Base-by-base conservation (phyloP, 2,329 filamentous ascomycete genomes). In the Helotiales sp. region DNA sequence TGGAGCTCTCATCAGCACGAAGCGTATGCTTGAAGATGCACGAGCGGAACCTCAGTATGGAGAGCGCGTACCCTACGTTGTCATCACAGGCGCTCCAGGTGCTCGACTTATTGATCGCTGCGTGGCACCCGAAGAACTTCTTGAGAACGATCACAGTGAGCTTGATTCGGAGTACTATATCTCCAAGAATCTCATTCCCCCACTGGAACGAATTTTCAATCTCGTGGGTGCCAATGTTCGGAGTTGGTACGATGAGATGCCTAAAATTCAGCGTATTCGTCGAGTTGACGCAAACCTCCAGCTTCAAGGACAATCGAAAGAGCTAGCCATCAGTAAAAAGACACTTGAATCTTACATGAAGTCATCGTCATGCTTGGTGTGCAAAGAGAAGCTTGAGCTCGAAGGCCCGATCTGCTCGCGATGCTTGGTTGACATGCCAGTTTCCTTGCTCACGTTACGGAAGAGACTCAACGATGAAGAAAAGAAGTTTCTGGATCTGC, bases 161-260 rank as follows among this genome's bases (percentile, higher is more conserved):
- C 82, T 99, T 17, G 95, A 99, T 69, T 88, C 93, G 0, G 92
- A 97, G 66, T 99, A 99, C 74, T 99, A 99, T 76, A 98, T 99
- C 68, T 85, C 83, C 17, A 98, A 97, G 77, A 98, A 97, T 70
- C 71, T 99, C 8, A 96, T 99, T 50, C 95, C 95, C 5, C 95
- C 95, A 0, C 81, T 99, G 0, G 93, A 98, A 73, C 87, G 95
- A 27, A 97, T 99, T 63, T 97, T 99, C 77, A 96, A 95, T 69
- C 86, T 99, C 2, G 90, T 98, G 2, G 95, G 95, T 6, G 95
- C 92, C 30, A 96, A 95, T 70, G 90, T 98, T 0, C 79, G 90
- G 17, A 82, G 85, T 58, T 99, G 95, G 95, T 98, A 92, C 69
- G 91, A 96, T 62, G 92, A 97, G 74, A 96, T 98, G 91, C 93